Evolutionary conservation across 2,329 filamentous ascomycete species (phyloP).

Genomic region (Chrysoporthe deuterocubensis): DNA sequence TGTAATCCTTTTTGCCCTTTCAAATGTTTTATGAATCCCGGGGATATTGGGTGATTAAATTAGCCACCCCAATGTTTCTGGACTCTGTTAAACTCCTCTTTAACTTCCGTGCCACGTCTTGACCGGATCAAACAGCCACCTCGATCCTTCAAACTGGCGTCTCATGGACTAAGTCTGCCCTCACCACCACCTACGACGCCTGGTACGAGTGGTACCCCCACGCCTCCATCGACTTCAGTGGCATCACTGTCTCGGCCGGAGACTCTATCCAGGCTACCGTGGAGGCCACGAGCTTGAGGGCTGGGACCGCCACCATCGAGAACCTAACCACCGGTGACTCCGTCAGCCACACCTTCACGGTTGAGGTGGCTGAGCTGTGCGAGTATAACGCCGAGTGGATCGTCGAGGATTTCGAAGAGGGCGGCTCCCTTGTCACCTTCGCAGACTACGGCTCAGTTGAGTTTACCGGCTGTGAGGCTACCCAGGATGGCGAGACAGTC

Average conservation of each 20-base stretch:
- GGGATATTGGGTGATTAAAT: too few species aligned
- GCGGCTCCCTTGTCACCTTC: conserved; percentile 45
- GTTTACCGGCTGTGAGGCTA: conserved; percentile 45
- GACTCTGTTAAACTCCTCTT: background rate
- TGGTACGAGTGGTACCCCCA: conserved; percentile 67
- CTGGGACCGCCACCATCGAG: conserved; percentile 48
- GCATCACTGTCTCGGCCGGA: conserved; percentile 30
- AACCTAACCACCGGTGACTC: conserved; percentile 54
- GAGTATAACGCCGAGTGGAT: conserved; percentile 67
- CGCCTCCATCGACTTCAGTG: conserved; percentile 41
- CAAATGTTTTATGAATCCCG: too few species aligned
- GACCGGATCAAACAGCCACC: conserved; percentile 29
- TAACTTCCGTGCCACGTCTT: background rate
- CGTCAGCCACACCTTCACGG: conserved; percentile 54
- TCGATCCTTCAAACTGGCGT: conserved; percentile 62
- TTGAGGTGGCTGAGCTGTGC: conserved; percentile 48
- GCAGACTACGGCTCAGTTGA: conserved; percentile 52
- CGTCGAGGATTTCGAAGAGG: conserved; percentile 56
- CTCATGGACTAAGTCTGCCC: conserved; percentile 53
- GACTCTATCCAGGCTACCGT: conserved; percentile 35
- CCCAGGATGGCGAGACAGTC: conserved; percentile 36
- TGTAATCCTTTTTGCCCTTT: background rate
- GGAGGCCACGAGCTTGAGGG: conserved; percentile 42
- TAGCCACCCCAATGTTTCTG: too few species aligned
- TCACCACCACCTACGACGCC: conserved; percentile 50